phyloP scores from a whole-genome alignment of 2,329 filamentous ascomycete genomes.

The Teratosphaeria nubilosa region DNA sequence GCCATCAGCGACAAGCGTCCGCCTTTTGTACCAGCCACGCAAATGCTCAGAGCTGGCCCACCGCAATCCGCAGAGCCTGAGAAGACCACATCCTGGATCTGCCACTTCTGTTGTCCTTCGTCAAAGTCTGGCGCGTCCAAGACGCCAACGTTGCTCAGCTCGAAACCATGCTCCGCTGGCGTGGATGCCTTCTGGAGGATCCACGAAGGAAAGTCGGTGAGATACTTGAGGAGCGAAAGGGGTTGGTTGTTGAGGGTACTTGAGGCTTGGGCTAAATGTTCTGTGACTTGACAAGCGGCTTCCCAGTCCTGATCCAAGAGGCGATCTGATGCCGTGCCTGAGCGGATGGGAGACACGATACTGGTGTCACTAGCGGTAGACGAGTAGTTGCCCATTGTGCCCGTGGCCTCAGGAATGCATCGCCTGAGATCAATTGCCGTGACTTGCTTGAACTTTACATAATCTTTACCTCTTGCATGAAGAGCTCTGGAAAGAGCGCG shows the following conservation, averaged over 20 bases:
- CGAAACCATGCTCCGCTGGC: neutral
- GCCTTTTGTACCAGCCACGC: slow-evolving; percentile 30
- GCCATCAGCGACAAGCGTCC: slow-evolving; percentile 30
- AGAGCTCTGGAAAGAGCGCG: slow-evolving; percentile 28
- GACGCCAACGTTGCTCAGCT: neutral
- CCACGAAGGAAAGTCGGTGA: slow-evolving; percentile 32
- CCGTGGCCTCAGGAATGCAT: slow-evolving; percentile 20
- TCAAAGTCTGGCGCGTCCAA: neutral
- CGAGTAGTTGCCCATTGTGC: slow-evolving; percentile 30
- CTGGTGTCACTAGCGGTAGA: slow-evolving; percentile 6
- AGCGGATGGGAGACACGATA: neutral
- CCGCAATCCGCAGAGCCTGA: slow-evolving; percentile 34
- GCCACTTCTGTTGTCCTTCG: slow-evolving; percentile 2
- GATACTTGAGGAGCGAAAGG: slow-evolving; percentile 35
- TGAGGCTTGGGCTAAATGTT: slow-evolving; percentile 23
- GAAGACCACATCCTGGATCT: slow-evolving; percentile 32
- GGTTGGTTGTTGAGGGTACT: slow-evolving; percentile 29
- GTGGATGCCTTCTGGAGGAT: slow-evolving; percentile 28
- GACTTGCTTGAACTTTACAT: slow-evolving; percentile 28
- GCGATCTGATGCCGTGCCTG: neutral
- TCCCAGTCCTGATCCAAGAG: slow-evolving; percentile 23
- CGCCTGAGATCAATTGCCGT: slow-evolving; percentile 35
- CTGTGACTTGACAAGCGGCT: slow-evolving; percentile 23
- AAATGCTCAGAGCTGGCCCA: slow-evolving; percentile 32
- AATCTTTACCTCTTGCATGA: slow-evolving; percentile 4